Evolutionary conservation across 2,329 filamentous ascomycete species (phyloP), one percentile per base, ranked within the genome.

Genomic region (Penicillium sp.): DNA sequence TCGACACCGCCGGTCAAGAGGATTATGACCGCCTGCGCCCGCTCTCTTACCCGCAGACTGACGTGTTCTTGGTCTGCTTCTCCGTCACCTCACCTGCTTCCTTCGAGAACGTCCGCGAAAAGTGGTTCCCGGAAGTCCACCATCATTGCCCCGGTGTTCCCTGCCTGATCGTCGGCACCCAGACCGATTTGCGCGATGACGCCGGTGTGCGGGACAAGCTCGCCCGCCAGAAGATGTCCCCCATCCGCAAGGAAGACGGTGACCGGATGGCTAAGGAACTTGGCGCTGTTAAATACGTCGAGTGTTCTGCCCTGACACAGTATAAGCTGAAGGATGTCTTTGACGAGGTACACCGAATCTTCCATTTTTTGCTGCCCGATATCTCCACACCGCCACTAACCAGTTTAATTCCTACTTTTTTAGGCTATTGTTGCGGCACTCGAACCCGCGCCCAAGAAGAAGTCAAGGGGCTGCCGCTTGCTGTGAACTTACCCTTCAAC

Each of bases 271-370:
- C 94, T 3, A 96, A 93, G 81, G 93, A 97, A 61, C 80, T 97
- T n/a, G 92, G 92, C 60, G 94, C 94, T 5, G 91, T 99, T 69
- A 97, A 97, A 82, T 99, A 99, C 69, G 94, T 97, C 62, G 94
- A 99, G 80, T 99, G 94, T 81, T 97, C 92, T 73, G 94, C 94
- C 56, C 80, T 99, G 75, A 97, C 94, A 61, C 94, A 99, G 81
- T 97, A 92, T 80, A 97, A 97, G 79, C 80, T 99, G 64, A 99
- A 99, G 83, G 94, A 97, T 72, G 94, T 99, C 18, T 99, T 99
- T 77, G 94, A 99, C 71, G 94, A 97, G 89, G 92, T 96, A 83
- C 34, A 16, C 40, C 29, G 38, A 44, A 18, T 39, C 45, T 46
- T 49, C n/a, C n/a, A 24, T 20, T 47, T 49, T 45, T 37, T 55